Base-by-base conservation (phyloP, 495 filamentous ascomycete genomes). In the Trichoderma virens region DNA sequence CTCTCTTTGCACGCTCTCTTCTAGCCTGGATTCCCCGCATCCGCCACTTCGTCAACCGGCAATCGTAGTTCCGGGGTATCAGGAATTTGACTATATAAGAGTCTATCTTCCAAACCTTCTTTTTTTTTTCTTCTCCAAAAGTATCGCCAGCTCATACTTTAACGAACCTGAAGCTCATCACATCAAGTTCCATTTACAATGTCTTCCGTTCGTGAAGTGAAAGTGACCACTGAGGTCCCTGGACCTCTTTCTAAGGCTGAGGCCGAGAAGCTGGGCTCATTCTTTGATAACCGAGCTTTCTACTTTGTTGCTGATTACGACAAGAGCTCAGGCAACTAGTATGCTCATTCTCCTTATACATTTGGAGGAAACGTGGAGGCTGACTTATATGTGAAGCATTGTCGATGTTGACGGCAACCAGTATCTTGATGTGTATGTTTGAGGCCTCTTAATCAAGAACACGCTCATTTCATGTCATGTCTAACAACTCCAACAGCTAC, bases 201-300 rank as follows among this genome's bases (percentile, higher is more conserved):
- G 60, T 16, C 13, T 28, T 9, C 32, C 18, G 32, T 61, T 35
- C 62, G 20, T 32, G 30, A 54, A 14, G 16, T 92, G 30, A 79
- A 77, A 13, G 75, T 97, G 65, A 84, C 84, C 72, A 96, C 90
- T 7, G 77, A 85, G 43, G 92, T 98, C 68, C 93, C 93, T 18
- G 93, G 93, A 3, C 93, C 93, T 59, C 82, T 86, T 77, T 85
- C 91, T 38, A 85, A 90, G 71, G 83, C 85, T 63, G 81, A 90
- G 71, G 78, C 78, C 41, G 64, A 69, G 59, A 75, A 76, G 70
- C 80, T 98, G 62, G 76, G 91, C 75, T 78, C 88, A 76, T 91
- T 98, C 66, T 98, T 96, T 71, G 93, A 98, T 74, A 93, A 91
- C 3, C 85, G 93, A 70, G 92, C 88, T 76, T 78, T 97, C 80